Evolutionary conservation across 2,329 filamentous ascomycete species (phyloP).

Genomic region (Trichoderma sp.): DNA sequence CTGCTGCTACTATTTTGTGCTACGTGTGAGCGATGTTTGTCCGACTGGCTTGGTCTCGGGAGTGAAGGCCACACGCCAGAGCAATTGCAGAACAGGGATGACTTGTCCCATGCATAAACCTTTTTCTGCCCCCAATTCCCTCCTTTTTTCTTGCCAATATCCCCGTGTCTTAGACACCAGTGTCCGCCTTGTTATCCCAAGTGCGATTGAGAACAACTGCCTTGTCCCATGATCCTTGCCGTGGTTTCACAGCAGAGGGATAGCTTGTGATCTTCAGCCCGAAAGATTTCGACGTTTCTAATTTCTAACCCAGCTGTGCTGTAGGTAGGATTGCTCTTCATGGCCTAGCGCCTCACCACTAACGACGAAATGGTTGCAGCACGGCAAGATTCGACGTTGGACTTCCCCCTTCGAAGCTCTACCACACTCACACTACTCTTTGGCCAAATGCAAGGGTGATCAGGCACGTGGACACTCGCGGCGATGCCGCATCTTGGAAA

Average conservation of each 20-base stretch:
- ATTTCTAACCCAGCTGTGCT: not conserved
- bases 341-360: slow-evolving; percentile 11
- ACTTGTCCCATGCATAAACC: slow-evolving; percentile 5
- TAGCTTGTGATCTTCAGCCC: not conserved
- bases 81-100: not conserved
- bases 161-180: not conserved
- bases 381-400: not conserved
- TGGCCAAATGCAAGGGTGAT: slow-evolving; percentile 10
- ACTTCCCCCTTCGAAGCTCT: not conserved
- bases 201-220: not conserved
- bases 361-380: slow-evolving; percentile 4
- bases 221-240: not conserved
- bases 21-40: slow-evolving; percentile 9
- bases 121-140: slow-evolving; percentile 3
- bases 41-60: slow-evolving; percentile 4
- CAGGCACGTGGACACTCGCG: slow-evolving; percentile 18
- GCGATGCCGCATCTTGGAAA: slow-evolving; percentile 7
- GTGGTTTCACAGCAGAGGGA: slow-evolving; percentile 2
- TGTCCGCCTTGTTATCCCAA: slow-evolving; percentile 10
- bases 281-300: not conserved
- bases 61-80: not conserved
- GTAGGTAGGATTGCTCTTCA: slow-evolving; percentile 6
- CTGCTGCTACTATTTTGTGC: not conserved
- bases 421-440: slow-evolving; percentile 5
- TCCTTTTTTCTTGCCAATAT: not conserved